Base-by-base conservation (phyloP, 768 basidiomycete genomes). In the Mycena capillaripes region DNA sequence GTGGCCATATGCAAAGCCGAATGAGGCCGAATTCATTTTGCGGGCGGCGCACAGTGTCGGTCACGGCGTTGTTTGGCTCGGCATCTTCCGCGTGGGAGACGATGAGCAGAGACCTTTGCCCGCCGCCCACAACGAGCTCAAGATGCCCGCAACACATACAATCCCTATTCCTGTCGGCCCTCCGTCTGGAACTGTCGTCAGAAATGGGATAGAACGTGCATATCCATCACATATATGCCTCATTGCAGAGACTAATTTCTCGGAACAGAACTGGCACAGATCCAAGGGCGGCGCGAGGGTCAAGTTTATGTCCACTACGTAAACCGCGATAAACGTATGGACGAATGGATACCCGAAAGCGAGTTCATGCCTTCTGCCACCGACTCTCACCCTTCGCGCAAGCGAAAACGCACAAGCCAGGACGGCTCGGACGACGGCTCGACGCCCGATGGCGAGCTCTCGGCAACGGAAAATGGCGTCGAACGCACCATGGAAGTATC, bases 251-350 rank as follows among this genome's bases (percentile, higher is more conserved):
- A 75, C 64, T 62, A 65, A 67, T 71, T 64, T 75, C 40, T 65
- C 61, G 60, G 68, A 59, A 67, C 77, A 89, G 88, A 83, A 77
- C 82, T 77, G 60, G 93, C 87, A 16, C 83, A 88, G 25, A 82
- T 94, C 66, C 81, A 93, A 30, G 86, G 89, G 44, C 85, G 83
- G 69, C 87, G 87, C 40, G 78, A 78, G 23, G 87, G 82, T 14
- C 86, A 89, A 67, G 87, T 88, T 67, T 92, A 91, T 76, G 92
- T 95, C n/a, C 93, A 93, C 82, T 94, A 92, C 78, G 79, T 90
- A 59, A 87, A 88, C 77, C 84, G 86, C 25, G 93, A 95, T 83
- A 92, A 92, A 79, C 86, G 92, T 16, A 82, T 93, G 75, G 93
- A 95, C 79, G 92, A 92, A 78, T 95, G 93, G 94, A 82, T 93